Base-by-base conservation (phyloP, 176 grass and related monocot species). In the Eleusine indica region DNA sequence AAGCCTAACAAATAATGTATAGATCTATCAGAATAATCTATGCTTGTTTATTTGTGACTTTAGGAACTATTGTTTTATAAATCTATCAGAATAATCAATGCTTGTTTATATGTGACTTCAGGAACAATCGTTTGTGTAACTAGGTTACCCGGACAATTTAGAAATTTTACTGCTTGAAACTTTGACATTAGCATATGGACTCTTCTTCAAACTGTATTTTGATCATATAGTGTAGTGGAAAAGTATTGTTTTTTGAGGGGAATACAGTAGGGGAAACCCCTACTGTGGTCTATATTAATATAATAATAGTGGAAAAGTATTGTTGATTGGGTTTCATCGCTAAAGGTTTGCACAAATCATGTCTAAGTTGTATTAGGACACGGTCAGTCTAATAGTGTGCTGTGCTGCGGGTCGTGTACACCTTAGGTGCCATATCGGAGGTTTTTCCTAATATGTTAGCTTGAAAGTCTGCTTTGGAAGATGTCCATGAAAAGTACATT, bases 401-500 rank as follows among this genome's bases (percentile, higher is more conserved):
- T 47, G 9, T 47, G 44, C 57, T 60, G 57, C 1, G 2, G 11
- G 21, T 60, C 5, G 18, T 7, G 12, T 44, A 18, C 2, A 32
- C 3, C 12, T 47, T 35, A 35, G 32, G 32, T 60, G 12, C 5
- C 16, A 29, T 68, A 9, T 40, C 40, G 49, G 9, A 29, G 76
- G 21, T 39, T 82, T 82, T 53, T 42, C 29, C 32, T 35, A 60
- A 3, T 60, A 7, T 60, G 21, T 60, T 25, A 35, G 60, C 43
- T 39, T 83, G 48, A 74, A 65, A 52, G 19, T 52, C 5, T 18
- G 2, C 11, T 42, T 42, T 40, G 71, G 37, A 64, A 25, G 70
- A 74, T 74, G 49, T 73, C 57, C 2, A n/a, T 83, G 29, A 6
- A 74, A 74, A 66, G 4, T 75, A 19, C 52, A 21, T 66, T n/a